Evolutionary conservation across 768 basidiomycete species (phyloP).

Genomic region (Naematelia encephala): DNA sequence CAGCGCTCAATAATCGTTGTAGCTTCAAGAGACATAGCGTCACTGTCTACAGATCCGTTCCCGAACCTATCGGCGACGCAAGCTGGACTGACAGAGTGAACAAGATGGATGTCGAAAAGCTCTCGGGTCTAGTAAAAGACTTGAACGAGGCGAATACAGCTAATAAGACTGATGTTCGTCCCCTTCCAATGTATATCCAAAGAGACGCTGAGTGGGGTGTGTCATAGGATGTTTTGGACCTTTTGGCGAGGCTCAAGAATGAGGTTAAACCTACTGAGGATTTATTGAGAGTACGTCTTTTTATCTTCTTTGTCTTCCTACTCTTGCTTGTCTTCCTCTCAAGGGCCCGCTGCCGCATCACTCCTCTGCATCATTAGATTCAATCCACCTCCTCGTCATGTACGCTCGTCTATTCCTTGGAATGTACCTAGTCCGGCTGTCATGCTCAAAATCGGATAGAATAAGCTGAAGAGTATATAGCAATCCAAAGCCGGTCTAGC

Average conservation of each 20-base stretch:
- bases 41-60: too few species aligned
- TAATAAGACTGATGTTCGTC: slow-evolving; percentile 28
- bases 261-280: slow-evolving; percentile 44
- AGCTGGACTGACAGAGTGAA: neutral
- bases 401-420: neutral
- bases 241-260: slow-evolving; percentile 36
- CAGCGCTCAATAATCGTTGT: too few species aligned
- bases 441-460: neutral
- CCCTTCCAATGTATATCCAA: neutral
- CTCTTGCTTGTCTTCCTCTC: too few species aligned
- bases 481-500: slow-evolving; percentile 48
- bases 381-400: neutral
- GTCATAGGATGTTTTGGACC: slow-evolving; percentile 32
- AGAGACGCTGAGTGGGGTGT: too few species aligned
- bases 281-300: slow-evolving; percentile 36
- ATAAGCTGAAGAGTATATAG: slow-evolving; percentile 22
- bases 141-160: slow-evolving; percentile 33
- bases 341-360: too few species aligned
- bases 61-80: too few species aligned
- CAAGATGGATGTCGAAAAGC: slow-evolving; percentile 26
- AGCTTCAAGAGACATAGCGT: too few species aligned
- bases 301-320: neutral
- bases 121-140: slow-evolving; percentile 31
- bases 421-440: neutral
- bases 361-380: too few species aligned